Percentiles rank a stretch among this genome's conserved stretches.
phyloP scores from a whole-genome alignment of 495 filamentous ascomycete species.

The Tuber magnatum region DNA sequence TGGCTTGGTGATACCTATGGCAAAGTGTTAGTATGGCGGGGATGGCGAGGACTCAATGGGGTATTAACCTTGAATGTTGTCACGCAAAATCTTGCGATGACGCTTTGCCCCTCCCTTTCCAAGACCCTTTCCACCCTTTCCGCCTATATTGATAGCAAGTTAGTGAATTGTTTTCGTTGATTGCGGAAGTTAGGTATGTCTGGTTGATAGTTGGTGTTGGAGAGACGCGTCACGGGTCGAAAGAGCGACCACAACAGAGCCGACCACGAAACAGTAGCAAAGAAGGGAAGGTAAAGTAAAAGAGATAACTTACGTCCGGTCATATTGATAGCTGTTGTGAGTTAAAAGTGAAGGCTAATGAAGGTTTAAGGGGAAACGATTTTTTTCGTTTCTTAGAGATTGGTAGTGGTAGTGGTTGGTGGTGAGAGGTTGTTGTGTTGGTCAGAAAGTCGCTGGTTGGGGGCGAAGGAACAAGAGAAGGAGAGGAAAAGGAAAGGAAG shows the following conservation, averaged over 20 bases:
- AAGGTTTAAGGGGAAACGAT: not conserved
- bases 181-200: conserved; percentile 19
- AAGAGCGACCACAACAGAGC: conserved; percentile 33
- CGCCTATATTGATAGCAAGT: conserved; percentile 51
- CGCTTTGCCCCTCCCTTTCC: conserved; percentile 83
- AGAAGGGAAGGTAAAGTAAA: conserved; percentile 12
- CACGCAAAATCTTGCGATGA: conserved; percentile 97
- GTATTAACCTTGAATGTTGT: conserved; percentile 75
- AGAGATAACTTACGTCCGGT: conserved; percentile 80
- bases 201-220: conserved; percentile 20
- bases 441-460: conserved; percentile 34
- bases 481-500: conserved; percentile 37
- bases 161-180: conserved; percentile 30
- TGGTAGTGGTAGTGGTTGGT: conserved; percentile 41
- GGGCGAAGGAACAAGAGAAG: conserved; percentile 38
- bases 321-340: conserved; percentile 55
- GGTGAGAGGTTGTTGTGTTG: conserved; percentile 25
- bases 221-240: conserved; percentile 31
- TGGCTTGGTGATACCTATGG: conserved; percentile 98
- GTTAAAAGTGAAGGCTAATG: not conserved
- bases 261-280: conserved; percentile 39
- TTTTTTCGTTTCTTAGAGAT: conserved; percentile 7
- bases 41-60: conserved; percentile 30
- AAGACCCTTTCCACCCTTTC: conserved; percentile 95
- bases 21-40: conserved; percentile 30